A percentile compares a stretch with the other conserved stretches of the same genome.
phyloP scores from a whole-genome alignment of 2,329 filamentous ascomycete genomes.

The Lizonia empirigonia region DNA sequence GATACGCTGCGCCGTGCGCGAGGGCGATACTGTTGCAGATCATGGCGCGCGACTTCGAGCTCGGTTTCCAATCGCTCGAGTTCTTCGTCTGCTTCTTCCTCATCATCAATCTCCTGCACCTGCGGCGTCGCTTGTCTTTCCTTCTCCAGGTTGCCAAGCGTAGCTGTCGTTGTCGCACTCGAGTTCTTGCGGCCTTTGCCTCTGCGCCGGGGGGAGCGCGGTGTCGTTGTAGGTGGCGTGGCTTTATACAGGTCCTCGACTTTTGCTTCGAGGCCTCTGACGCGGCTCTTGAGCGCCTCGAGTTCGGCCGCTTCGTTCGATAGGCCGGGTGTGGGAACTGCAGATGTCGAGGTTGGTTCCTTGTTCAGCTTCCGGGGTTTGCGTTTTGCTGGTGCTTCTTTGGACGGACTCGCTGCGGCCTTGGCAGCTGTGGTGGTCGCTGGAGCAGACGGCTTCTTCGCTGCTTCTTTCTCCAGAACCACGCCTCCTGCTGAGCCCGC shows the following conservation, averaged over 20 bases:
- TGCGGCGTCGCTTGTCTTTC: not conserved
- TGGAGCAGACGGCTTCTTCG: slow-evolving; percentile 8
- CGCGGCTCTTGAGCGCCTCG: slow-evolving; percentile 44
- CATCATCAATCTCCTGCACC: slow-evolving; percentile 17
- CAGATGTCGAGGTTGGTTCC: slow-evolving; percentile 27
- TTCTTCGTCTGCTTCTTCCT: slow-evolving; percentile 42
- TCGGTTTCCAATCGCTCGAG: slow-evolving; percentile 40
- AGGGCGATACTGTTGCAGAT: slow-evolving; percentile 33
- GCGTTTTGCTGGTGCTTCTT: slow-evolving; percentile 22
- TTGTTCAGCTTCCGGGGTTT: slow-evolving; percentile 45
- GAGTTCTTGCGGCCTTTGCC: slow-evolving; percentile 40
- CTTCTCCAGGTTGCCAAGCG: slow-evolving; percentile 11
- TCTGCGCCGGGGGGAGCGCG: slow-evolving; percentile 39
- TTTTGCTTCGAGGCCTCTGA: slow-evolving; percentile 44
- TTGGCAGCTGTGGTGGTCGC: slow-evolving; percentile 4
- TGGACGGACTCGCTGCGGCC: slow-evolving; percentile 14
- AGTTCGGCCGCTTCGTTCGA: slow-evolving; percentile 32
- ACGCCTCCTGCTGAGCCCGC: slow-evolving; percentile 41
- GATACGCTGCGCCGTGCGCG: slow-evolving; percentile 6
- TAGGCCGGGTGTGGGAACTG: not conserved
- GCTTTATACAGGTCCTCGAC: slow-evolving; percentile 44
- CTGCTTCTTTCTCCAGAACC: slow-evolving; percentile 26
- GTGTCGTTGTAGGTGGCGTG: slow-evolving; percentile 14
- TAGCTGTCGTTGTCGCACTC: slow-evolving; percentile 31
- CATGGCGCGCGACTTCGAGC: slow-evolving; percentile 39